phyloP scores from a whole-genome alignment of 2,329 filamentous ascomycete genomes.

The Diatrype stigma region DNA sequence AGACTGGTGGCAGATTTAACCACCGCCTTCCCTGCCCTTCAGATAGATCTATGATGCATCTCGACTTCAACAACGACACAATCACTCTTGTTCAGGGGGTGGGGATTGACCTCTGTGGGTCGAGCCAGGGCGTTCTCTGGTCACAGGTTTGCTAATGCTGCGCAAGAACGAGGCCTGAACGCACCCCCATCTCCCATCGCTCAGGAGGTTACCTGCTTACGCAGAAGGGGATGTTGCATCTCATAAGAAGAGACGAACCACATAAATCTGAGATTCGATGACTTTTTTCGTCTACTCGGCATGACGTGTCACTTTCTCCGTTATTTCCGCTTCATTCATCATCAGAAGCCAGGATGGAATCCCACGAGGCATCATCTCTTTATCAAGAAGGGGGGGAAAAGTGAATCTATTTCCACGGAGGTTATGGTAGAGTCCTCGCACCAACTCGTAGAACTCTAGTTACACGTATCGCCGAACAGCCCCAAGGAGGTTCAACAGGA shows the following conservation, averaged over 20 bases:
- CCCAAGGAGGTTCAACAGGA: too few relatives aligned
- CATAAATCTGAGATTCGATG: neutral
- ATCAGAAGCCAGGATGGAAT: too few relatives aligned
- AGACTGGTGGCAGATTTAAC: neutral
- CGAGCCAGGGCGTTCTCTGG: neutral
- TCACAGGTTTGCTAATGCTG: neutral
- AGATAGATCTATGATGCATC: neutral
- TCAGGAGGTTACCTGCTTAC: neutral
- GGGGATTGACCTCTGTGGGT: neutral
- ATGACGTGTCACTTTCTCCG: neutral
- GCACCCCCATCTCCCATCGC: neutral
- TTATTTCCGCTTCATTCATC: neutral
- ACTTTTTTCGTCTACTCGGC: neutral
- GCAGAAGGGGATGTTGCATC: neutral
- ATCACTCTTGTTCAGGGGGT: neutral
- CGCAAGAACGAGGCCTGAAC: neutral
- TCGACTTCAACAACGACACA: neutral
- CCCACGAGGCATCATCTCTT: too few relatives aligned
- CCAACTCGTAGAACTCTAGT: too few relatives aligned
- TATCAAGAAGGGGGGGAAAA: too few relatives aligned
- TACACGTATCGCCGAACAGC: too few relatives aligned
- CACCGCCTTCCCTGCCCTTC: neutral
- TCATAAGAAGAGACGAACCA: neutral
- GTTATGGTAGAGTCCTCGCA: too few relatives aligned
- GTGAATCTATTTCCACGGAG: too few relatives aligned